These are phyloP conservation scores for Ganoderma leucocontextum DNA, from an alignment of 1,284 basidiomycete genomes.

Conservation along the genomic window DNA sequence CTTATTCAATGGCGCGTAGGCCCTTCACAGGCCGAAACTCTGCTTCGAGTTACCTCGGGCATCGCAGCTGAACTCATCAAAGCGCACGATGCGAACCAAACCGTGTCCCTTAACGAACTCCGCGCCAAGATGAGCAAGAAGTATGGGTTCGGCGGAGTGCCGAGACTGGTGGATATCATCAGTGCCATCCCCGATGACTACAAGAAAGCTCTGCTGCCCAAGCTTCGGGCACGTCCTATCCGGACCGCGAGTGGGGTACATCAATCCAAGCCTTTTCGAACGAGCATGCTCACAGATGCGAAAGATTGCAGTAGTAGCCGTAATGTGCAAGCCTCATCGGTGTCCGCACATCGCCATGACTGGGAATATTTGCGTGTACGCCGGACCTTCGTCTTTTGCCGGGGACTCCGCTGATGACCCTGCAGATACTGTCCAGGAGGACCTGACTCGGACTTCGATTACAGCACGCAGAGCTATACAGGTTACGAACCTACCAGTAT, in stretches of 20 bases:
- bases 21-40: slow-evolving; percentile 88
- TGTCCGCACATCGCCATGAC: slow-evolving; percentile 99
- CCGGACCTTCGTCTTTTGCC: slow-evolving; percentile 38
- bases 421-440: slow-evolving; percentile 97
- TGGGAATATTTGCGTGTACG: slow-evolving; percentile 97
- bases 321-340: slow-evolving; percentile 99
- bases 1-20: slow-evolving; percentile 48
- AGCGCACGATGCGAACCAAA: slow-evolving; percentile 81
- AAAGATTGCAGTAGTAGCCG: slow-evolving; percentile 97
- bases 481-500: slow-evolving; percentile 99
- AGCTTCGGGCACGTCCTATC: slow-evolving; percentile 93
- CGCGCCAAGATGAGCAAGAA: slow-evolving; percentile 92
- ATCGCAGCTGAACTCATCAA: slow-evolving; percentile 95
- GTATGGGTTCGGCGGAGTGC: slow-evolving; percentile 86
- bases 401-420: slow-evolving; percentile 6
- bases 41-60: slow-evolving; percentile 92
- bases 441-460: slow-evolving; percentile 99
- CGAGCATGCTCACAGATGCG: slow-evolving; percentile 22
- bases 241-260: slow-evolving; percentile 95
- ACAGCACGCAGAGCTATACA: slow-evolving; percentile 98
- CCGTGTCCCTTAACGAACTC: slow-evolving; percentile 89
- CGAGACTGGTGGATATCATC: slow-evolving; percentile 96
- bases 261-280: slow-evolving; percentile 21
- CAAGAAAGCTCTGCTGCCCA: slow-evolving; percentile 91
- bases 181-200: slow-evolving; percentile 98